Evolutionary conservation across 495 filamentous ascomycete genomes (phyloP).

Genomic region (Tirmania nivea): DNA sequence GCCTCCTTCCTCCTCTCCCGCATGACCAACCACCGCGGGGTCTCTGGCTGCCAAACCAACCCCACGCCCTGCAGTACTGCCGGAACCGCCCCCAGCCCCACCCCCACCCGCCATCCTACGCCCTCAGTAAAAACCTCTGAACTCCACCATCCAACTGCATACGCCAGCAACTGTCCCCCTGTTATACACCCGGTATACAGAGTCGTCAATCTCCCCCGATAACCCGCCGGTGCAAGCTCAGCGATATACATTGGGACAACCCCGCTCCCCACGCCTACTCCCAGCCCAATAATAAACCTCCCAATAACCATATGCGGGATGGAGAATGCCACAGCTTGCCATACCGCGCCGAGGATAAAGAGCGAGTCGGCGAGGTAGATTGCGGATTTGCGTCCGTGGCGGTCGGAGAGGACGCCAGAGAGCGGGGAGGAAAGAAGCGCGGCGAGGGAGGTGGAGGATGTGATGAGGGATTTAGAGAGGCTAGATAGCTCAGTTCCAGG

Average conservation of each 20-base stretch:
- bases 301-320: conserved; percentile 60
- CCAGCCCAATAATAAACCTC: conserved; percentile 55
- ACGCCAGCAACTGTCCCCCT: conserved; percentile 66
- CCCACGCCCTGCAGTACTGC: conserved; percentile 46
- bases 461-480: conserved; percentile 64
- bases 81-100: conserved; percentile 62
- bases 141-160: conserved; percentile 45
- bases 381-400: conserved; percentile 47
- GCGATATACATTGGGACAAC: conserved; percentile 55
- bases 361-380: conserved; percentile 59
- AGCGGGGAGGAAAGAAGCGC: conserved; percentile 59
- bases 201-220: conserved; percentile 56
- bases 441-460: conserved; percentile 57
- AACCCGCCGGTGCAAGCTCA: conserved; percentile 55
- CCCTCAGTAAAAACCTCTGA: conserved; percentile 23
- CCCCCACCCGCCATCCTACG: conserved; percentile 65
- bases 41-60: conserved; percentile 55
- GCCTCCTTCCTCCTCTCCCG: conserved; percentile 38
- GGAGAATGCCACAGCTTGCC: conserved; percentile 41
- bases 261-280: conserved; percentile 63
- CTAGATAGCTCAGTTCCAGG: conserved; percentile 34
- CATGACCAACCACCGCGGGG: conserved; percentile 66
- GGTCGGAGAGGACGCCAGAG: conserved; percentile 54
- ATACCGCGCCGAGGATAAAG: conserved; percentile 51
- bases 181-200: conserved; percentile 65